Evolutionary conservation across 208 protist species (phyloP).

Genomic region (Trypanosoma brucei): DNA sequence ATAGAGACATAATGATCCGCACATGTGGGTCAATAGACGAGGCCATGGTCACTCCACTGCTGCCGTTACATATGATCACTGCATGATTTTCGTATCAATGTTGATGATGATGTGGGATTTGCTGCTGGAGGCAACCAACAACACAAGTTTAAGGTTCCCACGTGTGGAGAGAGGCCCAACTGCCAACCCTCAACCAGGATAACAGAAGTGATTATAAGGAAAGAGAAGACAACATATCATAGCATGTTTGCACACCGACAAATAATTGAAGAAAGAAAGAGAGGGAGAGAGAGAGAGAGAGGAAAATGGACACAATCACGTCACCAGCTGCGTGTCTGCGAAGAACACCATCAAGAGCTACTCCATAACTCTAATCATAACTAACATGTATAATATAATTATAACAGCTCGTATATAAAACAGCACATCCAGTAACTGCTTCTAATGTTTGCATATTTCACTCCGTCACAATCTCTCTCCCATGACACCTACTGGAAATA

Average conservation of each 20-base stretch:
- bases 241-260: too few species aligned
- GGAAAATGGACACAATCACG: constrained; percentile 1
- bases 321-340: background rate
- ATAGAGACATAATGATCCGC: constrained; percentile 47
- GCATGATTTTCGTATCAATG: constrained; percentile 35
- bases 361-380: too few species aligned
- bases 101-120: constrained; percentile 45
- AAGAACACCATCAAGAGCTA: background rate
- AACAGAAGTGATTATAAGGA: constrained; percentile 7
- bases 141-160: constrained; percentile 26
- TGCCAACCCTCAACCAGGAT: background rate
- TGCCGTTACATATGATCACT: constrained; percentile 47
- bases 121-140: constrained; percentile 59
- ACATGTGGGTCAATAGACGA: constrained; percentile 42
- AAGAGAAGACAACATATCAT: too few species aligned
- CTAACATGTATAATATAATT: too few species aligned
- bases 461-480: too few species aligned
- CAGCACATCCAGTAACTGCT: too few species aligned
- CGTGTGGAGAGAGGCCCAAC: background rate
- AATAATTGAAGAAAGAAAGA: background rate
- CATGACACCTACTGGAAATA: too few species aligned
- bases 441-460: too few species aligned
- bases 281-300: background rate
- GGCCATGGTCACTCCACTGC: constrained; percentile 24
- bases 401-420: too few species aligned